These are phyloP conservation scores for Didymosphaeria variabile DNA, from an alignment of 2,329 filamentous ascomycete species.

Conservation along the genomic window DNA sequence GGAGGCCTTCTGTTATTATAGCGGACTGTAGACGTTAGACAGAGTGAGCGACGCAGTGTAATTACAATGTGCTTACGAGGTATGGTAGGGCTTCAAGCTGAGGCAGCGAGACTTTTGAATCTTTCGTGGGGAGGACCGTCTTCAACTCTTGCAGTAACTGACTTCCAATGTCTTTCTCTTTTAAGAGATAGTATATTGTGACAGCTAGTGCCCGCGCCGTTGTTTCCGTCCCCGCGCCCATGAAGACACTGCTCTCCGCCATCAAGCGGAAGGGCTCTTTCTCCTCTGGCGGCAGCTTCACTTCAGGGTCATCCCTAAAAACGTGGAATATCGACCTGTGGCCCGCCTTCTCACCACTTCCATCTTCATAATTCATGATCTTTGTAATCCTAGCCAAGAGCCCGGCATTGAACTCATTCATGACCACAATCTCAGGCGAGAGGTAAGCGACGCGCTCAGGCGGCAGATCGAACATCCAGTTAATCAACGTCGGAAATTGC, in stretches of 20 bases:
- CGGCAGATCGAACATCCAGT: no score
- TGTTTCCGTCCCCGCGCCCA: slow-evolving; percentile 46
- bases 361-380: no score
- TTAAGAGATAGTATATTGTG: slow-evolving; percentile 13
- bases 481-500: no score
- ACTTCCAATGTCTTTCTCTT: slow-evolving; percentile 9
- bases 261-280: slow-evolving; percentile 29
- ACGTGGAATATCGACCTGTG: slow-evolving; percentile 20
- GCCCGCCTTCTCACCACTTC: neutral
- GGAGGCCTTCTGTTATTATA: no score
- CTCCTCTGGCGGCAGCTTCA: slow-evolving; percentile 24
- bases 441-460: no score
- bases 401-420: no score
- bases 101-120: neutral
- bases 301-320: slow-evolving; percentile 22
- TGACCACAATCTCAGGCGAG: no score
- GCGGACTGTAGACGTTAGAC: no score
- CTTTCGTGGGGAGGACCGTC: slow-evolving; percentile 1
- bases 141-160: neutral
- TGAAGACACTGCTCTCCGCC: slow-evolving; percentile 40
- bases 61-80: slow-evolving; percentile 10
- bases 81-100: slow-evolving; percentile 19
- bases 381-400: no score
- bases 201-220: slow-evolving; percentile 31
- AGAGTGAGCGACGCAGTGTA: neutral